Evolutionary conservation across 129 eudicot species (phyloP).

Genomic region (Flaveria ramosissima): DNA sequence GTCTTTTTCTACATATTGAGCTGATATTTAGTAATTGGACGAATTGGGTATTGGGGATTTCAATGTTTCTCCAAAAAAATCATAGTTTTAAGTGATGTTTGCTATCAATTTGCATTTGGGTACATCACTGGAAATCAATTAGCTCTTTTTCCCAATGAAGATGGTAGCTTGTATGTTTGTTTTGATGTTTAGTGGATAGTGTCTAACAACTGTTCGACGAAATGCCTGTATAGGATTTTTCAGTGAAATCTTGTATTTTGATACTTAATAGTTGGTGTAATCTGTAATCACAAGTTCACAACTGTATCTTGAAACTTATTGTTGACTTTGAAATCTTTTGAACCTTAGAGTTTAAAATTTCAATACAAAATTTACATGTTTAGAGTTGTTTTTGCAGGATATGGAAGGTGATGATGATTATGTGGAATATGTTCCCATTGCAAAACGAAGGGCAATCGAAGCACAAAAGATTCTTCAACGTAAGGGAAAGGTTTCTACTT

Average conservation of each 20-base stretch:
- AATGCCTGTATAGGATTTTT: not conserved
- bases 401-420: conserved; percentile 64
- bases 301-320: not conserved
- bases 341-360: not conserved
- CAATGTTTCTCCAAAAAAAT: not conserved
- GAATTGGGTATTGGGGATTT: not conserved
- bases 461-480: conserved; percentile 76
- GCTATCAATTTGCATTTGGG: conserved; percentile 6
- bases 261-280: not conserved
- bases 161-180: not conserved
- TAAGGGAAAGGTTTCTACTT: conserved; percentile 48
- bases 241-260: not conserved
- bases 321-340: conserved; percentile 1
- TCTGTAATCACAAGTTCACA: not conserved
- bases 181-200: not conserved
- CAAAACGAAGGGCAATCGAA: conserved; percentile 74
- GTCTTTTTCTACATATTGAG: too few relatives aligned
- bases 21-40: not conserved
- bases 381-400: conserved; percentile 29
- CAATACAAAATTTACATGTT: conserved; percentile 12
- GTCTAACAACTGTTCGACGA: not conserved
- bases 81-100: not conserved
- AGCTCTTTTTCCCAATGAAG: not conserved
- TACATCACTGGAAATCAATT: not conserved
- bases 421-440: conserved; percentile 69